Evolutionary conservation across 331 rosid genomes (phyloP).

Genomic region (Spiraea crenata): DNA sequence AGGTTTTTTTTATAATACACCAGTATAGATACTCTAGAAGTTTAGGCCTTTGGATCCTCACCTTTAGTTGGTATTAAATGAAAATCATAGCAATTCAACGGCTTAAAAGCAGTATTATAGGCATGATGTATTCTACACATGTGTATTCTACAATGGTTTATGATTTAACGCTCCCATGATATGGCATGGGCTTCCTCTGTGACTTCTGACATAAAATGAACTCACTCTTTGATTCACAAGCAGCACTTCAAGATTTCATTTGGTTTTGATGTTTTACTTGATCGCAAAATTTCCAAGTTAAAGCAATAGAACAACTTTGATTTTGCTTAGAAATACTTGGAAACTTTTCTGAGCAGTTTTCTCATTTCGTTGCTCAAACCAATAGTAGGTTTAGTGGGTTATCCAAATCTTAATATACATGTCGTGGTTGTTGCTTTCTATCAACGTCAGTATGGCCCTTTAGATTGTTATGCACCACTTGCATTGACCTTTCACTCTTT

Average conservation of each 20-base stretch:
- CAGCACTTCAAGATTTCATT: neutral
- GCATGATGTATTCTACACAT: too few relatives aligned
- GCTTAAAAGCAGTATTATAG: too few relatives aligned
- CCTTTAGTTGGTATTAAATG: too few relatives aligned
- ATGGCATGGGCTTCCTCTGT: slow-evolving; percentile 6
- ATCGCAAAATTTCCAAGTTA: neutral
- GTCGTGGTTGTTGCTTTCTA: slow-evolving; percentile 11
- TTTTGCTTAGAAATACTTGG: neutral
- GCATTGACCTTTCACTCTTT: slow-evolving; percentile 3
- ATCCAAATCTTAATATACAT: slow-evolving; percentile 8
- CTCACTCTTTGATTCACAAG: slow-evolving; percentile 2
- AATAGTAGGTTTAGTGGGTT: neutral
- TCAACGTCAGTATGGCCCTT: slow-evolving; percentile 2
- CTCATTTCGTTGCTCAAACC: neutral
- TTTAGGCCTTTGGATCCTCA: too few relatives aligned
- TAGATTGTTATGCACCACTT: slow-evolving; percentile 8
- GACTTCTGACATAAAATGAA: slow-evolving; percentile 1
- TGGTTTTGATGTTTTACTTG: neutral
- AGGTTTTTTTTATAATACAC: too few relatives aligned
- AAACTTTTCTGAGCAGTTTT: neutral
- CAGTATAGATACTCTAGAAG: too few relatives aligned
- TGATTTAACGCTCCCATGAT: neutral
- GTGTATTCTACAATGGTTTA: too few relatives aligned
- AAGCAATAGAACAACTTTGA: neutral
- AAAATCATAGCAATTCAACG: too few relatives aligned